Evolutionary conservation across 768 basidiomycete genomes (phyloP).

Genomic region (Termitomyces titanicus): DNA sequence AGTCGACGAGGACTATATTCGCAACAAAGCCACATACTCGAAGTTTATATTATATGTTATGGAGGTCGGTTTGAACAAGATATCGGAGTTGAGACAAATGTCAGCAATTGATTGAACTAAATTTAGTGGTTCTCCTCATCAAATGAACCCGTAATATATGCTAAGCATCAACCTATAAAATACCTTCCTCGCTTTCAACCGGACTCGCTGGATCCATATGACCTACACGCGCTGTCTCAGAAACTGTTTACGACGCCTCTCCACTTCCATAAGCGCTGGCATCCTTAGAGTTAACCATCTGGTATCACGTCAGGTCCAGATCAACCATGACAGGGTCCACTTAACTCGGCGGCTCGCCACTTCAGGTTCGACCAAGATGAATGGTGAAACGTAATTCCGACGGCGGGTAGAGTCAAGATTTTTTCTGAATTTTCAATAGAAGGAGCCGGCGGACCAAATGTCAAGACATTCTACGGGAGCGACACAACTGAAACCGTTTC

Average conservation of each 20-base stretch:
- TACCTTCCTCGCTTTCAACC: neutral
- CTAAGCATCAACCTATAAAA: neutral
- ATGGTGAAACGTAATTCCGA: constrained; percentile 19
- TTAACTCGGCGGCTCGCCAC: constrained; percentile 11
- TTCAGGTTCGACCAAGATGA: constrained; percentile 17
- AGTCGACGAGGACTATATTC: too few species aligned
- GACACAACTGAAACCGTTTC: constrained; percentile 6
- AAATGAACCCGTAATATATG: neutral
- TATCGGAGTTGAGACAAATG: too few species aligned
- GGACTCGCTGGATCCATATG: neutral
- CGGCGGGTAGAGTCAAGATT: constrained; percentile 3
- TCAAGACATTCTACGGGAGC: neutral
- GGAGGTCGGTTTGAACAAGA: too few species aligned
- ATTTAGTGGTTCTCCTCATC: too few species aligned
- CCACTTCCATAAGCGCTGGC: neutral
- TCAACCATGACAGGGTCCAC: constrained; percentile 13
- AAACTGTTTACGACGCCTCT: neutral
- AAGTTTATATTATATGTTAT: too few species aligned
- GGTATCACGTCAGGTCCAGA: constrained; percentile 10
- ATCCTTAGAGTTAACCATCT: neutral
- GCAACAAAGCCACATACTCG: too few species aligned
- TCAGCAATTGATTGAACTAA: too few species aligned
- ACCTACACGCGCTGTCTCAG: neutral
- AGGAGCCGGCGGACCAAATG: constrained; percentile 1
- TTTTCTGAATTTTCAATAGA: neutral